Conservation (phyloP, 805 yeast genomes). For the Kurtzmaniella fragi region DNA sequence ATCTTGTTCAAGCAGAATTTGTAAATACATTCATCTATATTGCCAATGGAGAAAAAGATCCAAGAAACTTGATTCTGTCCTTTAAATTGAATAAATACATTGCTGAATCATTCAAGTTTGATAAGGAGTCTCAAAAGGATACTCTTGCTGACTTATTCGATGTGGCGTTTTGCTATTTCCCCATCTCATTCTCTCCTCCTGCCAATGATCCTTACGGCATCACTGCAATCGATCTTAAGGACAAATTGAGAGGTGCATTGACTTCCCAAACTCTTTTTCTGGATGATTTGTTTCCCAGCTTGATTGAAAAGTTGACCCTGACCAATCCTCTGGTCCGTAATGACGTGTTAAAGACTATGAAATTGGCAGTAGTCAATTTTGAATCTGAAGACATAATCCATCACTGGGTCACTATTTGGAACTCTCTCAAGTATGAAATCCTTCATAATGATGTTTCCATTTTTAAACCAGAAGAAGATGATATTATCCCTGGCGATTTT, state of each 20-base stretch:
- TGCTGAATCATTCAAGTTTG: slow-evolving; percentile 31
- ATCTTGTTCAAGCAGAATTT: slow-evolving; percentile 31
- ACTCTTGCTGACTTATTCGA: slow-evolving; percentile 75
- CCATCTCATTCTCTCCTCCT: slow-evolving; percentile 92
- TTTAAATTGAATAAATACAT: slow-evolving; percentile 53
- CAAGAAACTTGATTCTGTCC: slow-evolving; percentile 72
- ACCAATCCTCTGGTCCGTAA: slow-evolving; percentile 67
- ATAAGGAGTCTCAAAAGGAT: slow-evolving; percentile 23
- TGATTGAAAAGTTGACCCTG: slow-evolving; percentile 75
- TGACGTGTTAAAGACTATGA: slow-evolving; percentile 66
- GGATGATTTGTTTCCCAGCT: slow-evolving; percentile 67
- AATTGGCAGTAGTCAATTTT: slow-evolving; percentile 51
- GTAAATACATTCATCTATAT: slow-evolving; percentile 59
- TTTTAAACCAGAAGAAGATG: slow-evolving; percentile 20
- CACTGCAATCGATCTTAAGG: slow-evolving; percentile 67
- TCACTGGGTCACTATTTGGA: slow-evolving; percentile 78
- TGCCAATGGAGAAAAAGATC: slow-evolving; percentile 91
- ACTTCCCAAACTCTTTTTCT: slow-evolving; percentile 61
- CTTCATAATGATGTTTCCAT: slow-evolving; percentile 59
- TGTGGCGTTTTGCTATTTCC: slow-evolving; percentile 89
- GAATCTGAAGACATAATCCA: slow-evolving; percentile 43
- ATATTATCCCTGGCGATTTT: slow-evolving; percentile 22
- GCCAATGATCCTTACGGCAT: slow-evolving; percentile 82
- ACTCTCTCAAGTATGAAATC: slow-evolving; percentile 83
- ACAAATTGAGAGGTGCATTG: slow-evolving; percentile 55